Evolutionary conservation across 2,329 filamentous ascomycete species (phyloP), one percentile per base, ranked within the genome.

Genomic region (Fusarium sp.): DNA sequence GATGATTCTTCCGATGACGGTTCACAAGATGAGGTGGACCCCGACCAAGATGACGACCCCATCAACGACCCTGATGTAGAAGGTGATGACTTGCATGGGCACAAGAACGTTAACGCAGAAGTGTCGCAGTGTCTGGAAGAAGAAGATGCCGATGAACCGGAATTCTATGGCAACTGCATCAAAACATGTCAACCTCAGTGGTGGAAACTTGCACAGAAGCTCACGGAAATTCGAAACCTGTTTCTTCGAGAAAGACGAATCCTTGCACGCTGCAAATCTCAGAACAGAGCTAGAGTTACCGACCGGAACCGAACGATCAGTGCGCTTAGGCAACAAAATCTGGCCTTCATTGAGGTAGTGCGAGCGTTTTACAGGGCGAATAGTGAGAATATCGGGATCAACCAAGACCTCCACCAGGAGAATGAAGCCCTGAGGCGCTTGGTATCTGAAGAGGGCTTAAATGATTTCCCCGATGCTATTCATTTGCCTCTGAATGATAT

Each of bases 161-260:
- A 32, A 0, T 70, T 64, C 56, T 2, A 44, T 13, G 19, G 19
- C 1, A 5, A 14, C 1, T 70, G 67, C 22, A 0, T 15, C 4
- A 4, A 11, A 5, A 62, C 60, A 17, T 70, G 67, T 14, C 33
- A 47, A 0, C 52, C 62, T 4, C 37, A 7, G 20, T 67, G 55
- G 55, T 0, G 23, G 0, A 3, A 3, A 4, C 20, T 69, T 3
- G 27, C 13, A 11, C 0, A n/a, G 0, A 0, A 0, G 1, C 40
- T 43, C 9, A 14, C 10, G 0, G 0, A 2, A 1, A 66, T 20
- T 8, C 60, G 65, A 15, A 27, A 11, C 4, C 17, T 0, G 6
- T 68, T 56, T 17, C n/a, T 65, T 9, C 0, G 2, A 1, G 61
- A 56, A 22, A 27, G 47, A 37, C 0, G 2, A 0, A 17, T 19